phyloP scores from a whole-genome alignment of 2,329 filamentous ascomycete species.

The Raffaelea ambrosiae region DNA sequence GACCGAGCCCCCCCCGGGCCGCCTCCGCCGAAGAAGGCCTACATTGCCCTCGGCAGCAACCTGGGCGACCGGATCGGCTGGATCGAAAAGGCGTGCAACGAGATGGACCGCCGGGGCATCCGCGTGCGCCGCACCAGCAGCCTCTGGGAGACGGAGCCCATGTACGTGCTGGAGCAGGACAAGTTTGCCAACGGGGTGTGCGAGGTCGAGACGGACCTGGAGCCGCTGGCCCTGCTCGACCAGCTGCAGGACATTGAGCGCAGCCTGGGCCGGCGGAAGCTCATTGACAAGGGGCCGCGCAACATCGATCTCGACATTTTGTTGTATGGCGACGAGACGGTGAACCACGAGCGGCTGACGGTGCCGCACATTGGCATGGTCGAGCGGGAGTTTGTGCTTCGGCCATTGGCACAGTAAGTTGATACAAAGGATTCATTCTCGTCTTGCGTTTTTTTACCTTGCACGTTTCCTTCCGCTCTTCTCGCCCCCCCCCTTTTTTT shows the following conservation, averaged over 20 bases:
- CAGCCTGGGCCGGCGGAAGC: constrained; percentile 67
- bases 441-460: neutral
- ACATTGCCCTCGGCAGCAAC: constrained; percentile 88
- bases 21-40: constrained; percentile 42
- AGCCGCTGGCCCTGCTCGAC: constrained; percentile 69
- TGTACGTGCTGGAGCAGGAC: constrained; percentile 89
- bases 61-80: constrained; percentile 74
- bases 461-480: neutral
- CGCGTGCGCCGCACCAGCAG: constrained; percentile 71
- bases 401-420: constrained; percentile 69
- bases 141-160: constrained; percentile 89
- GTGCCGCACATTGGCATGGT: constrained; percentile 79
- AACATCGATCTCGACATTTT: constrained; percentile 94
- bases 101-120: constrained; percentile 68
- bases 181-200: constrained; percentile 88
- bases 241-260: constrained; percentile 78
- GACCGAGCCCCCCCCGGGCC: neutral
- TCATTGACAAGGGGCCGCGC: constrained; percentile 86
- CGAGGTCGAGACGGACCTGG: constrained; percentile 74
- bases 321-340: constrained; percentile 60
- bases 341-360: constrained; percentile 65
- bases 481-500: neutral
- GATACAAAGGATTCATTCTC: too few relatives aligned
- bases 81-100: constrained; percentile 75
- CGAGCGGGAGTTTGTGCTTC: constrained; percentile 88